Evolutionary conservation across 2,329 filamentous ascomycete species (phyloP).

Genomic region (Sporothrix pallida): DNA sequence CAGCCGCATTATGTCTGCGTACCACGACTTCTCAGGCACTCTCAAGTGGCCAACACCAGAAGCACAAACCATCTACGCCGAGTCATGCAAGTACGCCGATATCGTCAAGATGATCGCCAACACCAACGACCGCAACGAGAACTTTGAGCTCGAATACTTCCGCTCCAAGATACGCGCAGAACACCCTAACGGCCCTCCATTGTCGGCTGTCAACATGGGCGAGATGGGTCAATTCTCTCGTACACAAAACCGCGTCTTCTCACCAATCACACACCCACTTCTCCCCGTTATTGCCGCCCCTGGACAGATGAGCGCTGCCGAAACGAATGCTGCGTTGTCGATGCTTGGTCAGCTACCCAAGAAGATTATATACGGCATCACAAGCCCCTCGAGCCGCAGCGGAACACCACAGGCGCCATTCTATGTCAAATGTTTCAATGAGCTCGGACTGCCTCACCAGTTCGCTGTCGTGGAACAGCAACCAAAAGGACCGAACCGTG

Average conservation of each 20-base stretch:
- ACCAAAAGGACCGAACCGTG: slow-evolving; percentile 65
- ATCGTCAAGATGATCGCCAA: slow-evolving; percentile 92
- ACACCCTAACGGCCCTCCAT: slow-evolving; percentile 70
- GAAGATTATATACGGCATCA: slow-evolving; percentile 81
- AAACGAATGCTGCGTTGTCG: slow-evolving; percentile 80
- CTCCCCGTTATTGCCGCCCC: slow-evolving; percentile 84
- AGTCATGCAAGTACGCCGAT: slow-evolving; percentile 76
- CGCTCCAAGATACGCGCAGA: slow-evolving; percentile 74
- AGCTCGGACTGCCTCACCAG: slow-evolving; percentile 83
- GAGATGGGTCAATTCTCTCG: slow-evolving; percentile 84
- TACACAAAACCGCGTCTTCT: slow-evolving; percentile 84
- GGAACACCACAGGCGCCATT: slow-evolving; percentile 78
- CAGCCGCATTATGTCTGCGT: slow-evolving; percentile 88
- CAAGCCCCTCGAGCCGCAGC: slow-evolving; percentile 67
- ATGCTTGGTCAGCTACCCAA: slow-evolving; percentile 81
- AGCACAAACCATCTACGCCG: slow-evolving; percentile 73
- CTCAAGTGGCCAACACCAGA: slow-evolving; percentile 82
- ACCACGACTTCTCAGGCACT: slow-evolving; percentile 83
- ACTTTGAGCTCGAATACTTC: slow-evolving; percentile 90
- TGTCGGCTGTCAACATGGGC: slow-evolving; percentile 88
- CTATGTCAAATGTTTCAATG: slow-evolving; percentile 83
- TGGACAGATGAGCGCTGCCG: slow-evolving; percentile 82
- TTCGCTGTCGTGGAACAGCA: slow-evolving; percentile 77
- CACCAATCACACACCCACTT: slow-evolving; percentile 84
- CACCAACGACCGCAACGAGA: slow-evolving; percentile 80